Conservation (phyloP, 1,284 basidiomycete species). For the Phellopilus nigrolimitatus region DNA sequence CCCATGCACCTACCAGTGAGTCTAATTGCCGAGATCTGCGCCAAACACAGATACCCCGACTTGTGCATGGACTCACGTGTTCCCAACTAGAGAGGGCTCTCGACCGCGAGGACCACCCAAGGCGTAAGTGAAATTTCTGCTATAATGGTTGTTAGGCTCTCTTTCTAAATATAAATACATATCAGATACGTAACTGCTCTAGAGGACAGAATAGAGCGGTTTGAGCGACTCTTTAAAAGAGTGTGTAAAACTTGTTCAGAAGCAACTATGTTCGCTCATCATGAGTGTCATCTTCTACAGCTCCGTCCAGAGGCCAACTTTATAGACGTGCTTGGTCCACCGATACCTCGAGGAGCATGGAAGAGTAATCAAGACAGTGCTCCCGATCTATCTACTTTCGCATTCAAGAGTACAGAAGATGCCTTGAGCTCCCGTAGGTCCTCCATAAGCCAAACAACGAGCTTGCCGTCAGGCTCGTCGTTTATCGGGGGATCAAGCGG, state of each 20-base stretch:
- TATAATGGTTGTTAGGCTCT: constrained; percentile 12
- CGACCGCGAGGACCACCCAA: constrained; percentile 82
- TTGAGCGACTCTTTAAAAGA: constrained; percentile 65
- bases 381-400: constrained; percentile 7
- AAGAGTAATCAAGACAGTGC: constrained; percentile 37
- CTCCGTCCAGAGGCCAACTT: constrained; percentile 68
- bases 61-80: neutral
- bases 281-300: constrained; percentile 34
- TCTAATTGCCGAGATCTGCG: constrained; percentile 21
- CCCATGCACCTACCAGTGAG: constrained; percentile 71
- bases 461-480: no score
- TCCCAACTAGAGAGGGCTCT: constrained; percentile 55
- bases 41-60: no score
- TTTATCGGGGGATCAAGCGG: no score
- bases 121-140: constrained; percentile 46
- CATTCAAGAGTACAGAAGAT: constrained; percentile 6
- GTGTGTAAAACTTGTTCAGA: constrained; percentile 37
- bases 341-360: constrained; percentile 69
- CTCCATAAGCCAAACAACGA: neutral
- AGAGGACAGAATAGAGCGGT: constrained; percentile 69
- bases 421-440: constrained; percentile 25
- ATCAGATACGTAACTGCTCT: constrained; percentile 69
- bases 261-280: constrained; percentile 9
- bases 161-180: constrained; percentile 14
- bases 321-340: constrained; percentile 61